Evolutionary conservation across 176 grass and related monocot species (phyloP), one percentile per base, ranked within the genome.

Genomic region (Musa schizocarpa): DNA sequence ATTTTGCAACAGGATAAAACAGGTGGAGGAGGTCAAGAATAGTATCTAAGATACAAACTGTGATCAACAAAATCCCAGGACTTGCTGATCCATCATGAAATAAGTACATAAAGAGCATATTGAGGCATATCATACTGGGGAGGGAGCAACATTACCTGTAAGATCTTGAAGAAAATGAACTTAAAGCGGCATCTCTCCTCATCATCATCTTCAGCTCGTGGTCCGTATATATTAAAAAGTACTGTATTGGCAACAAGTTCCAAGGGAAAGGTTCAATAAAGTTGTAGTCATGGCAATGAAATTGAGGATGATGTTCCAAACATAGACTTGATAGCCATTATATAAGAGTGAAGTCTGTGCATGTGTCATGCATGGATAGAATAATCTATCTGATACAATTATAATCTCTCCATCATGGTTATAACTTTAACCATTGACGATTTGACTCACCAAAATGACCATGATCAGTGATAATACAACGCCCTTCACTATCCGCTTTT

Each of bases 171-270:
- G 86, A 98, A 98, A n/a, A 99, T 63, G 34, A 89, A 79, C 76
- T 99, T 99, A 81, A 99, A 99, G 56, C 74, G 84, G 70, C 91
- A 16, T 65, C 90, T 78, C 56, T 91, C 90, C 79, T 86, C 68
- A 74, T 99, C 88, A 69, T 99, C 95, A 74, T 79, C 81, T 53
- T 84, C 34, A 72, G 92, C 88, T 89, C 90, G 78, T 52, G 95
- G 95, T 12, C 90, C 95, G 84, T 99, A 99, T 86, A 99, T 63
- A 81, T 99, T 99, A 74, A 94, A 94, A 82, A 99, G 86, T 77
- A 93, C 95, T 99, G 57, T 23, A 67, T 19, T 43, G 54, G 13
- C 23, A 63, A 65, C 23, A 65, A 73, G 55, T 53, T 63, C 23
- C 78, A 65, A 50, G 19, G 26, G 9, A 1, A 29, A 57, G 8